Evolutionary conservation across 441 rosid genomes (phyloP), one percentile per base, ranked within the genome.

Genomic region (Arabidopsis lyrata): DNA sequence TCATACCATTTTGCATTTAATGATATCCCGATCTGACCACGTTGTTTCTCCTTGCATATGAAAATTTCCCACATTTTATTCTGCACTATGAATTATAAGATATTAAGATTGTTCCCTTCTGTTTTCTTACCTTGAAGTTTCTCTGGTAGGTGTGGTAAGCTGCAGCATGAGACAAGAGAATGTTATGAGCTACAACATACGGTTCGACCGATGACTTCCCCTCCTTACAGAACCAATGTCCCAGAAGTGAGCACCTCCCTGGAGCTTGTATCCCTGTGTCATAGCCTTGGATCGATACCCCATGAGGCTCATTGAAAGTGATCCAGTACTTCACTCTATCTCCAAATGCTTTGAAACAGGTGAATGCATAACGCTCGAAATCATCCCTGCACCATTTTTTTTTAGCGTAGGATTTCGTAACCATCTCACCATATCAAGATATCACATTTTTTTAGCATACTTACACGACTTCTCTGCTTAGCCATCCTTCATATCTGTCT

Each of bases 1-100:
- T 92, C 96, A 38, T 84, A 88, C 97, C 97, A 95, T 81, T 89
- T 92, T 63, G 88, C 85, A 78, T 95, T 94, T 62, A 95, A 57
- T 24, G 94, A 77, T 63, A 89, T 88, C 77, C 99, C 97, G 48
- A 90, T 78, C 70, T 67, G 81, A 54, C 97, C 99, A 50, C 78
- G 65, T 87, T 92, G 99, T 49, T 59, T 85, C 66, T 74, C 88
- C 97, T 55, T 90, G 79, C 78, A 74, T 63, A 32, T 48, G 52
- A 62, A 53, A 61, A 42, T 42, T 34, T 35, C 36, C 5, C 32
- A 64, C 63, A 16, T 73, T 60, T 39, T 49, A 18, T 39, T 60
- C 22, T 54, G 57, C n/a, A 47, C 42, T 6, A 9, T 42, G 8
- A 58, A 42, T 63, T 36, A 58, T 31, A 35, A 54, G 18, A 34